Evolutionary conservation across 768 basidiomycete genomes (phyloP).

Genomic region (Fibroporia radiculosa): DNA sequence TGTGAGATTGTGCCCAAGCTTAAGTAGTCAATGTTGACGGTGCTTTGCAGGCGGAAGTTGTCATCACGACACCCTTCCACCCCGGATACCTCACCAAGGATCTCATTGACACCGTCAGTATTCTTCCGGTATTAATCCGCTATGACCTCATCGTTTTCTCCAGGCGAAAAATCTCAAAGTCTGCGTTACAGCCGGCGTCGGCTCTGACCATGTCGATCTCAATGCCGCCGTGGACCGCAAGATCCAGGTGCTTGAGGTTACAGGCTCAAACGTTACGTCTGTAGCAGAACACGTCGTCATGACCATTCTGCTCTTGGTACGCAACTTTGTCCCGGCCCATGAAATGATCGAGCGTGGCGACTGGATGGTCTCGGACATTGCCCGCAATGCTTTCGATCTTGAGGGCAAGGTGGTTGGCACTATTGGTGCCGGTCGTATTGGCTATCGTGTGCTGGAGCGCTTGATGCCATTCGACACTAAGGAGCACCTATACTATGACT

Average conservation of each 20-base stretch:
- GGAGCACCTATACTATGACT: conserved; percentile 88
- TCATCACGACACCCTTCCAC: conserved; percentile 84
- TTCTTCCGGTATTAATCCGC: background rate
- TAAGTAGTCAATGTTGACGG: background rate
- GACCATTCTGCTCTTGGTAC: conserved; percentile 84
- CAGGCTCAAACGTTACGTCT: conserved; percentile 85
- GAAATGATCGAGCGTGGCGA: conserved; percentile 85
- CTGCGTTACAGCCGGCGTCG: conserved; percentile 86
- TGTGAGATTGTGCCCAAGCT: conserved; percentile 35
- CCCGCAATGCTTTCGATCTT: conserved; percentile 79
- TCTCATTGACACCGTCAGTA: conserved; percentile 53
- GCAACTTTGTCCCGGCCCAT: conserved; percentile 85
- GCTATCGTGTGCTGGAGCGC: conserved; percentile 80
- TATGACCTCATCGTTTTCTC: background rate
- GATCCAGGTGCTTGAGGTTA: conserved; percentile 63
- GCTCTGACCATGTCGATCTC: conserved; percentile 86
- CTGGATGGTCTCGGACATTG: conserved; percentile 82
- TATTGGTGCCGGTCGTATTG: conserved; percentile 75
- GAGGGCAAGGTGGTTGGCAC: conserved; percentile 91
- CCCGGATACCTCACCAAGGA: conserved; percentile 77
- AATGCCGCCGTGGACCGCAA: conserved; percentile 76
- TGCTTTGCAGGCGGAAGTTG: conserved; percentile 54
- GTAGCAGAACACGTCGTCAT: conserved; percentile 90
- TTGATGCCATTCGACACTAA: conserved; percentile 81
- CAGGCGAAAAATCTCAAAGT: conserved; percentile 80